These are phyloP conservation scores for Globisporangium abappressorium DNA, from an alignment of 352 stramenopile genomes.

Conservation along the genomic window DNA sequence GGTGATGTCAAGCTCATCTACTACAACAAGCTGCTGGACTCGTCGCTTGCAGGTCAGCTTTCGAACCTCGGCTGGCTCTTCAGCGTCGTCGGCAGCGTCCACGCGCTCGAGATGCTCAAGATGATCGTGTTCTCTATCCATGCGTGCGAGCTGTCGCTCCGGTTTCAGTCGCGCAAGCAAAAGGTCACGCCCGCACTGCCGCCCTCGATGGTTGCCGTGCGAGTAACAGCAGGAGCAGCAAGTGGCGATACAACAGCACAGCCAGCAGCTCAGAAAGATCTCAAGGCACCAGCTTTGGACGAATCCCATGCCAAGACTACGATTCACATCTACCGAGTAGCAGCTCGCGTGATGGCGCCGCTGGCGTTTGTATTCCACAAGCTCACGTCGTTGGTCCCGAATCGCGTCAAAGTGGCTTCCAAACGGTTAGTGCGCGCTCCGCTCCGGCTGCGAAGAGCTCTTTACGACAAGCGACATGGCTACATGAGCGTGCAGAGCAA, in stretches of 20 bases:
- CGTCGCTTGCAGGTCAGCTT: conserved; percentile 25
- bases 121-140: conserved; percentile 30
- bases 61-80: conserved; percentile 27
- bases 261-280: neutral
- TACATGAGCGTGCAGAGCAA: conserved; percentile 22
- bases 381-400: neutral
- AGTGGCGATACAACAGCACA: neutral
- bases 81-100: conserved; percentile 18
- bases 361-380: neutral
- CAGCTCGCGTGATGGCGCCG: neutral
- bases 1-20: conserved; percentile 30
- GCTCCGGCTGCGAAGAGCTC: conserved; percentile 5
- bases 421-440: neutral
- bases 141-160: conserved; percentile 25
- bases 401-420: neutral
- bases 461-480: conserved; percentile 18
- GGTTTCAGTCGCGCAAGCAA: conserved; percentile 10
- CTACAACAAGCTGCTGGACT: conserved; percentile 45
- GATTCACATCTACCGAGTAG: neutral
- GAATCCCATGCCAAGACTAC: neutral
- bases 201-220: conserved; percentile 9
- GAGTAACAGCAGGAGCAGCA: neutral
- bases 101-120: conserved; percentile 30
- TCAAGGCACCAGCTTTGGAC: neutral
- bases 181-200: conserved; percentile 15